Percentiles rank a stretch among this genome's conserved stretches.
Conservation (phyloP, 345 rosid genomes). For the Brassica rapa region DNA sequence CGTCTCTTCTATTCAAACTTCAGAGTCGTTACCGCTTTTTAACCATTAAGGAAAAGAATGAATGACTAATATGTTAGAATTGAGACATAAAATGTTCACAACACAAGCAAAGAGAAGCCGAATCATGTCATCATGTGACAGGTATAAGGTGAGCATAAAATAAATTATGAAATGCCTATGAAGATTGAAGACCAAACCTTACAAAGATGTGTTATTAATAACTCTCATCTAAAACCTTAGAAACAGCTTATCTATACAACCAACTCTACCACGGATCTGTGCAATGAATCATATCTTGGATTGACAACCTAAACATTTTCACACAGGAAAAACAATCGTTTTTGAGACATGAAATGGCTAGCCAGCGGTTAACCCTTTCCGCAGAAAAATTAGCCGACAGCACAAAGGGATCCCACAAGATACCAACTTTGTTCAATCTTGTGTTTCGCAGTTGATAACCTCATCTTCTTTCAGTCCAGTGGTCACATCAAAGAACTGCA, state of each 20-base stretch:
- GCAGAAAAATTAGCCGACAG: conserved; percentile 15
- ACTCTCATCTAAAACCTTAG: conserved; percentile 16
- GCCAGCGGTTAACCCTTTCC: conserved; percentile 12
- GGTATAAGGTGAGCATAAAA: neutral
- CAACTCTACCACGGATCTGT: conserved; percentile 24
- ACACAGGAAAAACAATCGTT: conserved; percentile 15
- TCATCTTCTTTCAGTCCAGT: conserved; percentile 10
- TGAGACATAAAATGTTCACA: neutral
- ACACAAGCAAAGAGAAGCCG: neutral
- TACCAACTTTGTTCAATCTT: conserved; percentile 6
- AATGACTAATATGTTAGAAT: neutral
- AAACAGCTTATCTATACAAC: conserved; percentile 36
- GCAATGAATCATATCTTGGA: conserved; percentile 22
- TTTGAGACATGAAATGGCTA: conserved; percentile 14
- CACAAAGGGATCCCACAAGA: conserved; percentile 22
- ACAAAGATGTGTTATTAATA: conserved; percentile 6
- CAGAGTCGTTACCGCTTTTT: neutral
- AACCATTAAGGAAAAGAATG: neutral
- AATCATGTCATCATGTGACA: neutral
- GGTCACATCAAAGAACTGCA: conserved; percentile 6
- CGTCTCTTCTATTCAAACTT: neutral
- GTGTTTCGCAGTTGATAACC: conserved; percentile 18
- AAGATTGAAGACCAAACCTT: conserved; percentile 3
- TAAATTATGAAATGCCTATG: neutral
- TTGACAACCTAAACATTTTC: conserved; percentile 23